Base-by-base conservation (phyloP, 192 early-diverging fungal genomes). In the Allomyces macrogynus region DNA sequence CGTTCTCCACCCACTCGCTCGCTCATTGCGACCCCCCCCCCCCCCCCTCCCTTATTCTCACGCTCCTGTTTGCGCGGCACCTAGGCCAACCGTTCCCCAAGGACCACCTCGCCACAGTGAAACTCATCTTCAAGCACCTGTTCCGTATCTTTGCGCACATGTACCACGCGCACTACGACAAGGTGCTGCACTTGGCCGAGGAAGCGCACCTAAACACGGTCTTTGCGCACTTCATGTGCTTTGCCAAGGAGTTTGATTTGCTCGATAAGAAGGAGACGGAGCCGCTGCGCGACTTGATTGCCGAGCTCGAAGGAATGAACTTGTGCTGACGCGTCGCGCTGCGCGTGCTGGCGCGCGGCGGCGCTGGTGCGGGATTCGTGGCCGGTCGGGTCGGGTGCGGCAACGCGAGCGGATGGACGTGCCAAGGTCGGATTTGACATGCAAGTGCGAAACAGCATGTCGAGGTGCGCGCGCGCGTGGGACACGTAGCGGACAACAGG, bases 161-260 rank as follows among this genome's bases (percentile, higher is more conserved):
- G 43, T 98, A 93, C 72, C 86, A 90, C 73, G 69, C 79, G 12
- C 95, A 98, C 72, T 94, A 89, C 66, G 86, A 87, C 62, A 84
- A 87, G 69, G 78, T 98, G 43, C 75, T 95, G 42, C 85, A 85
- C 69, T 71, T 95, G 27, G 79, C 77, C 42, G 82, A 87, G 57
- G 92, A 98, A 68, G 81, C 82, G 0, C 95, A 98, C 69, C 82
- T 95, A 66, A 98, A 98, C 79, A 89, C 95, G 3, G 76, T 98
- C 16, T 93, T 94, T 83, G 90, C 95, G 1, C 93, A 98, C 69
- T 89, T 98, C 72, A 80, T 91, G 43, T 88, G 88, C 12, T 98
- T 98, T 76, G 83, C 83, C 24, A 82, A 82, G 66, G 92, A 93
- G 71, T 98, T 95, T 79, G 92, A 95, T 67, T 76, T 95, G 42